Percentiles rank a stretch among this genome's conserved stretches.
phyloP scores from a whole-genome alignment of 1,139 yeast species.

The Candida sanyaensis region DNA sequence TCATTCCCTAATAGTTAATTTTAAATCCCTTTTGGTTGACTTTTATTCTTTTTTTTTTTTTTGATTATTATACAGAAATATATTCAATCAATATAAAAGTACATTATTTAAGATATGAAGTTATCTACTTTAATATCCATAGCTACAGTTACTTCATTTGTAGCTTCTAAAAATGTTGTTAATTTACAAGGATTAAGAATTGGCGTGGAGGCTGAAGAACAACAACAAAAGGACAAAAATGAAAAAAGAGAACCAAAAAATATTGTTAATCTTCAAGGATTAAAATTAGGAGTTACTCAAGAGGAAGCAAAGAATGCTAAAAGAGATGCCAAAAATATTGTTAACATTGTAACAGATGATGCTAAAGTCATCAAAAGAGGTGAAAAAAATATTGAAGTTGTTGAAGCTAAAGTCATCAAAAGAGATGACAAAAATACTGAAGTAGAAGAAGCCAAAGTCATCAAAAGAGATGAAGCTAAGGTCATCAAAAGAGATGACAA shows the following conservation, averaged over 20 bases:
- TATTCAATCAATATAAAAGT: neutral
- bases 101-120: constrained; percentile 6
- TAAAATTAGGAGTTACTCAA: constrained; percentile 4
- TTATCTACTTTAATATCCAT: constrained; percentile 6
- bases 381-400: too few relatives aligned
- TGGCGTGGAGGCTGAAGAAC: constrained; percentile 2
- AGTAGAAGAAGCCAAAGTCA: too few relatives aligned
- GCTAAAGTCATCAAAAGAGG: too few relatives aligned
- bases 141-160: constrained; percentile 7
- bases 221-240: constrained; percentile 8
- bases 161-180: constrained; percentile 19
- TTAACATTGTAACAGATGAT: constrained; percentile 10
- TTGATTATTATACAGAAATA: neutral
- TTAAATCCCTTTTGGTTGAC: too few relatives aligned
- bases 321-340: constrained; percentile 23
- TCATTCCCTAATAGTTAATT: too few relatives aligned
- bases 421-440: too few relatives aligned
- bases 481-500: neutral
- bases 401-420: too few relatives aligned
- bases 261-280: constrained; percentile 19
- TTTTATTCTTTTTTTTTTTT: neutral
- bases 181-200: constrained; percentile 12
- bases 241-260: constrained; percentile 20
- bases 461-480: too few relatives aligned
- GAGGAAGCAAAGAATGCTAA: constrained; percentile 11